These are phyloP conservation scores for Cladosporium sp. DNA, from an alignment of 2,329 filamentous ascomycete species.

Conservation along the genomic window DNA sequence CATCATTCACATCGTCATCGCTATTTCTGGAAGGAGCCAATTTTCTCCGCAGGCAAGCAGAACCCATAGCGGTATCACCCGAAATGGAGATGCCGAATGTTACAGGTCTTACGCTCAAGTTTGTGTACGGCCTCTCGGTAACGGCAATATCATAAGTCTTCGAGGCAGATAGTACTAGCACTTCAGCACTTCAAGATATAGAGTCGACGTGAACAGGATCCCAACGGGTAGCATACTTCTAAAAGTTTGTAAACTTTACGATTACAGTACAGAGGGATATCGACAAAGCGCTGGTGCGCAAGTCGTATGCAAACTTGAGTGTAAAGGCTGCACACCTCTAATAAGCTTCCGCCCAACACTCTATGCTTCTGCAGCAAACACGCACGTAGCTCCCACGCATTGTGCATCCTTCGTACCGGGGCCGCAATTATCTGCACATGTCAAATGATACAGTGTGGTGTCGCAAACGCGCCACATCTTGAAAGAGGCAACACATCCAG, in stretches of 20 bases:
- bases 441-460: background rate
- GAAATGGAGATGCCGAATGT: background rate
- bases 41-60: background rate
- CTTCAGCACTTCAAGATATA: no score
- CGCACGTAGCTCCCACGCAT: background rate
- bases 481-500: background rate
- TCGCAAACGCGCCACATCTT: background rate
- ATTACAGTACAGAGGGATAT: no score
- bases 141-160: no score
- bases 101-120: background rate
- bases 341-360: background rate
- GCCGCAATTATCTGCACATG: background rate
- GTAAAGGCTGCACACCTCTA: no score
- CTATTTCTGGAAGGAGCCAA: background rate
- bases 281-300: no score
- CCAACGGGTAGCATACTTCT: no score
- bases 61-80: background rate
- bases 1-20: background rate
- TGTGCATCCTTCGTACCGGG: background rate
- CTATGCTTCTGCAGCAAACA: background rate
- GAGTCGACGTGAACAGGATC: no score
- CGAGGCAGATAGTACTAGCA: no score
- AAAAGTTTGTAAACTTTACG: no score
- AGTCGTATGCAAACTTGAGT: no score
- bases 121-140: no score